phyloP scores from a whole-genome alignment of 257 asterid species.

The Paraleonurus japonicus region DNA sequence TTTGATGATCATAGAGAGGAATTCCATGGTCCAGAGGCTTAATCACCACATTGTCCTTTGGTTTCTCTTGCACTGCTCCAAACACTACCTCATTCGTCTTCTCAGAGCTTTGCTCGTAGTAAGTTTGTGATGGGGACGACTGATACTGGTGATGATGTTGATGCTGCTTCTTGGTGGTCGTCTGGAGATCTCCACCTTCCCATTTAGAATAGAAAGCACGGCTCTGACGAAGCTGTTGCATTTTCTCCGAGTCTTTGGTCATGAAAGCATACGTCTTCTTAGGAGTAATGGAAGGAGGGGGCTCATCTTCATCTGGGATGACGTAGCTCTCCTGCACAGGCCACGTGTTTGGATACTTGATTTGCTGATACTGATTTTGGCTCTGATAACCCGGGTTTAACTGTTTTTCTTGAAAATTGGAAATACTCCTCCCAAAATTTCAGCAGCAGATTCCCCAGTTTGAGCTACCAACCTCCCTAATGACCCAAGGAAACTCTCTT shows the following conservation, averaged over 20 bases:
- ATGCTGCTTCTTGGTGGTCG: constrained; percentile 57
- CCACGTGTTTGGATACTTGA: constrained; percentile 49
- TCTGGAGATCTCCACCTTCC: constrained; percentile 58
- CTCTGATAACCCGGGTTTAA: constrained; percentile 34
- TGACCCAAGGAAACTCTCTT: constrained; percentile 66
- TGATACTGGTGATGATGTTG: constrained; percentile 67
- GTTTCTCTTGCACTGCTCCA: constrained; percentile 74
- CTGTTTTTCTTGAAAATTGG: constrained; percentile 57
- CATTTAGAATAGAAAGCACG: constrained; percentile 70
- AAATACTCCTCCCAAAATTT: constrained; percentile 63
- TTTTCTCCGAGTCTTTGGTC: constrained; percentile 80
- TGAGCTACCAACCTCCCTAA: constrained; percentile 53
- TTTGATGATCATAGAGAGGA: constrained; percentile 36
- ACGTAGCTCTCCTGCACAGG: constrained; percentile 84
- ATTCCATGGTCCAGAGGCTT: constrained; percentile 69
- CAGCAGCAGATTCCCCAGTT: constrained; percentile 61
- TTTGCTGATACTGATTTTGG: constrained; percentile 47
- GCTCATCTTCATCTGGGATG: constrained; percentile 74
- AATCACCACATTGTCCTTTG: constrained; percentile 43
- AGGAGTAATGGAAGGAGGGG: constrained; percentile 89
- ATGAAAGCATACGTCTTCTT: constrained; percentile 88
- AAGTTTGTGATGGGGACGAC: constrained; percentile 64
- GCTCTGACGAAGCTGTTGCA: constrained; percentile 81
- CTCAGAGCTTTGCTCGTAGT: constrained; percentile 62
- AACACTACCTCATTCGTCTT: constrained; percentile 69